Evolutionary conservation across 2,329 filamentous ascomycete species (phyloP).

Genomic region (Fusarium continuum): DNA sequence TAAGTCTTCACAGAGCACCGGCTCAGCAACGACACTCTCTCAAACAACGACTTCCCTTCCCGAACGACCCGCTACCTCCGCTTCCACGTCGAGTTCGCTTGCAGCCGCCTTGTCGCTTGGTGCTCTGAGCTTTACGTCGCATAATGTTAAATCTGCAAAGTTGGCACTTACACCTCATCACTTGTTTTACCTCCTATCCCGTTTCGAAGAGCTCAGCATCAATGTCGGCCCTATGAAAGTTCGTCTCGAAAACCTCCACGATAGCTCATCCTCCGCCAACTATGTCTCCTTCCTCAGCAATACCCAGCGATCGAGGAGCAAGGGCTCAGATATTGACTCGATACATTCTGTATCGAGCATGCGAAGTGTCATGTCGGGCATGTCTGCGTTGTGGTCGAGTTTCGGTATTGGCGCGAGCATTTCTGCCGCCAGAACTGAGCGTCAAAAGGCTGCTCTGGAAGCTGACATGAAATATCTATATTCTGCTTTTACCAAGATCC

Average conservation of each 20-base stretch:
- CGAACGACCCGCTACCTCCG: slow-evolving; percentile 70
- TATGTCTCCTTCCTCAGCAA: slow-evolving; percentile 96
- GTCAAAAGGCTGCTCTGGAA: slow-evolving; percentile 85
- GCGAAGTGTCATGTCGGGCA: slow-evolving; percentile 95
- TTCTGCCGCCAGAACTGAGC: slow-evolving; percentile 83
- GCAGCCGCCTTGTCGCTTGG: slow-evolving; percentile 89
- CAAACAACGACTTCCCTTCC: slow-evolving; percentile 64
- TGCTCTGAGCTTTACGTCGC: slow-evolving; percentile 83
- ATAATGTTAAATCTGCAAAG: slow-evolving; percentile 87
- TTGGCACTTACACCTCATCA: slow-evolving; percentile 94
- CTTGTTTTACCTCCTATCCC: slow-evolving; percentile 93
- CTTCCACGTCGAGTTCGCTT: slow-evolving; percentile 77
- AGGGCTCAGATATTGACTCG: slow-evolving; percentile 84
- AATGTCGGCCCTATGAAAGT: slow-evolving; percentile 96
- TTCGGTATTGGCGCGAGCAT: slow-evolving; percentile 84
- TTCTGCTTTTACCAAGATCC: slow-evolving; percentile 98
- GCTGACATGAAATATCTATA: slow-evolving; percentile 95
- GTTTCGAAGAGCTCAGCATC: slow-evolving; percentile 92
- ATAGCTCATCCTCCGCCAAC: slow-evolving; percentile 84
- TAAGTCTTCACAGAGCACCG: slow-evolving; percentile 72
- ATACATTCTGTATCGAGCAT: slow-evolving; percentile 97
- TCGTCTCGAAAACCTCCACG: slow-evolving; percentile 91
- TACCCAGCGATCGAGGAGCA: slow-evolving; percentile 77
- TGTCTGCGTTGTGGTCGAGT: slow-evolving; percentile 92
- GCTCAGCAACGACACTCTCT: slow-evolving; percentile 64